Evolutionary conservation across 768 basidiomycete species (phyloP).

Genomic region (Lactifluus pinguis): DNA sequence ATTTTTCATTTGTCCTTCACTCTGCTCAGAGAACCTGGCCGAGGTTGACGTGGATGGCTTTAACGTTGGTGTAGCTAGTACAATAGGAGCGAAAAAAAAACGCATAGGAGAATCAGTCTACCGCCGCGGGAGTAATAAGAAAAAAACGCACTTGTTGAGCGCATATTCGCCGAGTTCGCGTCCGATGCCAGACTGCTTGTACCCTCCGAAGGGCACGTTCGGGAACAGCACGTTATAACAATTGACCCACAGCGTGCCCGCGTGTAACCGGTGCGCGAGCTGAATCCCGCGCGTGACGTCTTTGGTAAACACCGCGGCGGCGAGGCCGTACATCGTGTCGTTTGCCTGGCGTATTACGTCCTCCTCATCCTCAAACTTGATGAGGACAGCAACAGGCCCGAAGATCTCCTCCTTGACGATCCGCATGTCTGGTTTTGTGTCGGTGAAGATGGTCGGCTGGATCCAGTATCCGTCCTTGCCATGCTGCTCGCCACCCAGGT

Average conservation of each 20-base stretch:
- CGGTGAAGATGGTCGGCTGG: slow-evolving; percentile 54
- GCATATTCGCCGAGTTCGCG: slow-evolving; percentile 64
- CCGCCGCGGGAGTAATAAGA: background rate
- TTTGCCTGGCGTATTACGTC: slow-evolving; percentile 70
- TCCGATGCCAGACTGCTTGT: slow-evolving; percentile 66
- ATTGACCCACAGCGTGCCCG: slow-evolving; percentile 72
- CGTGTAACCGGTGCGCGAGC: slow-evolving; percentile 65
- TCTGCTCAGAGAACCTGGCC: background rate
- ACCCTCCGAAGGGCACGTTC: slow-evolving; percentile 53
- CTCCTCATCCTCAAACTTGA: slow-evolving; percentile 55
- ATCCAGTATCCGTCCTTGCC: slow-evolving; percentile 55
- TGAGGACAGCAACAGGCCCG: slow-evolving; percentile 56
- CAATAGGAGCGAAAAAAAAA: background rate
- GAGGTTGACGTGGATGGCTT: slow-evolving; percentile 19
- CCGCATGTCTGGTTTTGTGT: slow-evolving; percentile 45
- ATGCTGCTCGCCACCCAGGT: slow-evolving; percentile 43
- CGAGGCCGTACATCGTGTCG: slow-evolving; percentile 79
- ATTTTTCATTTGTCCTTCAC: no score
- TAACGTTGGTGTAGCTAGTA: slow-evolving; percentile 18
- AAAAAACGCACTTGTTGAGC: slow-evolving; percentile 31
- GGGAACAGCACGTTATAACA: slow-evolving; percentile 23
- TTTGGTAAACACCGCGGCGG: slow-evolving; percentile 76
- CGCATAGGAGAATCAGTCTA: background rate
- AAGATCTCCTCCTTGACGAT: slow-evolving; percentile 56
- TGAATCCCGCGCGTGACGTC: slow-evolving; percentile 66